These are phyloP conservation scores for Calonectria fujianensis DNA, from an alignment of 2,329 filamentous ascomycete genomes.

Conservation along the genomic window DNA sequence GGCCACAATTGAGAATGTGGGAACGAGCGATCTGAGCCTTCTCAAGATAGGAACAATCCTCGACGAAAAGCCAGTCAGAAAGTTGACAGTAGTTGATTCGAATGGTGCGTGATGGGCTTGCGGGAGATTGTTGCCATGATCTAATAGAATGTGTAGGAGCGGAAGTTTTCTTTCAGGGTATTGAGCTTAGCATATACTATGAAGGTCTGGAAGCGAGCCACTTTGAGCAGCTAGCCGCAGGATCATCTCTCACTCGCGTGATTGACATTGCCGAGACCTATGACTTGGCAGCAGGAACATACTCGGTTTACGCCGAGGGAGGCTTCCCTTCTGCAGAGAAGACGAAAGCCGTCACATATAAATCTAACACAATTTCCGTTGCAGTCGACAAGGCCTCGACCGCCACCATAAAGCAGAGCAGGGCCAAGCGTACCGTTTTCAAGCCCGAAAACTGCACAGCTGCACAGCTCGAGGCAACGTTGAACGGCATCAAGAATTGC, in stretches of 20 bases:
- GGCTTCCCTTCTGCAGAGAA: not conserved
- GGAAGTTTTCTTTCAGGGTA: slow-evolving; percentile 34
- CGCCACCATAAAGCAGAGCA: slow-evolving; percentile 22
- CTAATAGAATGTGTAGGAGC: slow-evolving; percentile 1
- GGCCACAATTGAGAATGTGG: slow-evolving; percentile 1
- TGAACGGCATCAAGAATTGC: slow-evolving; percentile 41
- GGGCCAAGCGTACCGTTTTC: slow-evolving; percentile 33
- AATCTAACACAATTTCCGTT: slow-evolving; percentile 35
- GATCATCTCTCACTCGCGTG: slow-evolving; percentile 35
- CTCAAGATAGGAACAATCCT: slow-evolving; percentile 38
- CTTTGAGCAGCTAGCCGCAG: slow-evolving; percentile 30
- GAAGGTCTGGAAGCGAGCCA: slow-evolving; percentile 37
- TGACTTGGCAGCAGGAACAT: slow-evolving; percentile 41
- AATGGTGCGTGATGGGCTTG: not conserved
- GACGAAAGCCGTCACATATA: slow-evolving; percentile 20
- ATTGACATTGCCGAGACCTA: slow-evolving; percentile 39
- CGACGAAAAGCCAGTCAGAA: slow-evolving; percentile 43
- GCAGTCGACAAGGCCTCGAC: slow-evolving; percentile 35
- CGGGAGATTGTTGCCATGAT: not conserved
- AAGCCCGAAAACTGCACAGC: slow-evolving; percentile 31
- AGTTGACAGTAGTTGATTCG: slow-evolving; percentile 34
- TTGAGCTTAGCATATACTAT: slow-evolving; percentile 44
- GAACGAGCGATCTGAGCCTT: not conserved
- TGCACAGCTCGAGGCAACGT: slow-evolving; percentile 33
- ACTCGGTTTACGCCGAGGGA: slow-evolving; percentile 42